A percentile compares a stretch with the other conserved stretches of the same genome.
These are phyloP conservation scores for Gnomoniopsis sp. DNA, from an alignment of 2,329 filamentous ascomycete species.

Conservation along the genomic window DNA sequence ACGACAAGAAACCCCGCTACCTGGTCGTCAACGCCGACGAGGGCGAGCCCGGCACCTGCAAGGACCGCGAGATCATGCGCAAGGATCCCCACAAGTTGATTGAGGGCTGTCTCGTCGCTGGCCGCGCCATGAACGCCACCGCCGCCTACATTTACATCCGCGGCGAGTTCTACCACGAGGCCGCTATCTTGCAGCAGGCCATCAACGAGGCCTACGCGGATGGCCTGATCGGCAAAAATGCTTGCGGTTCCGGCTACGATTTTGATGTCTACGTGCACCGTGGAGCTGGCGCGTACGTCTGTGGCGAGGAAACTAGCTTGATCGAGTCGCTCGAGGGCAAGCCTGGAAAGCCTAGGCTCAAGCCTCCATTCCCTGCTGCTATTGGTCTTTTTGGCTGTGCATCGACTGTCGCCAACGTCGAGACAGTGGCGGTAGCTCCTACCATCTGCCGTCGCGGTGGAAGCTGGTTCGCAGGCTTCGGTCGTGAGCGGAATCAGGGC, in stretches of 20 bases:
- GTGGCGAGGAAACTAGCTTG: constrained; percentile 95
- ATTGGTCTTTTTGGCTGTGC: constrained; percentile 98
- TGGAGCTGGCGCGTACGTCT: constrained; percentile 95
- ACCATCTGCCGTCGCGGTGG: constrained; percentile 93
- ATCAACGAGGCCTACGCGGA: constrained; percentile 98
- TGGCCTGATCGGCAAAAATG: constrained; percentile 96
- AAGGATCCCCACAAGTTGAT: constrained; percentile 99
- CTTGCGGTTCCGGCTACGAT: constrained; percentile 93
- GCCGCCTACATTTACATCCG: constrained; percentile 99
- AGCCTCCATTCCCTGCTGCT: constrained; percentile 96
- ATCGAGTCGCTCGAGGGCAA: constrained; percentile 99
- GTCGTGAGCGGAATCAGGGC: constrained; percentile 91
- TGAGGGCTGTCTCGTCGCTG: constrained; percentile 93
- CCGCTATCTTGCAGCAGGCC: constrained; percentile 85
- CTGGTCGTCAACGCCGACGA: constrained; percentile 98
- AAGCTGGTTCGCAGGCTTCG: constrained; percentile 90
- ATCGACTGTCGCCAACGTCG: constrained; percentile 96
- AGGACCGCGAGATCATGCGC: constrained; percentile 99
- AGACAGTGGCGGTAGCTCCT: constrained; percentile 91
- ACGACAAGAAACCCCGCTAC: constrained; percentile 93
- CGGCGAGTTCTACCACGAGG: constrained; percentile 96
- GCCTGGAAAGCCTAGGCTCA: constrained; percentile 95
- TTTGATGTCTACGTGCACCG: constrained; percentile 97
- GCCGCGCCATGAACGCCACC: constrained; percentile 97
- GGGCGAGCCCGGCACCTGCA: constrained; percentile 98